Percentiles rank a stretch among this genome's conserved stretches.
Conservation (phyloP, 192 early-diverging fungal genomes). For the Coemansia sp. region DNA sequence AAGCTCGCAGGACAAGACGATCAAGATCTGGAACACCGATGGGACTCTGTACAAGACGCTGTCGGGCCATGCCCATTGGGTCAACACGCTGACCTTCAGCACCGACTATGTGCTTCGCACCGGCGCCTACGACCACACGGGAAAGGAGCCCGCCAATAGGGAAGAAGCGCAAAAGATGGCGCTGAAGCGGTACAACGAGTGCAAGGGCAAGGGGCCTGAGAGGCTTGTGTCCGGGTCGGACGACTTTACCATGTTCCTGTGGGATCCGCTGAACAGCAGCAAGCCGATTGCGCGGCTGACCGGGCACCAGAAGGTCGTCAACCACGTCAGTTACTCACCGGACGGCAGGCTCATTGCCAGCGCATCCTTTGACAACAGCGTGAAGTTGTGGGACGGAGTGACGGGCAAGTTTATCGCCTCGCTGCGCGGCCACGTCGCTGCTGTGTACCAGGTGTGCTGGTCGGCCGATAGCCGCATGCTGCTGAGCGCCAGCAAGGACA, state of each 20-base stretch:
- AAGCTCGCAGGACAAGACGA: constrained; percentile 89
- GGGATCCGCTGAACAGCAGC: constrained; percentile 80
- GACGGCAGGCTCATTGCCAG: constrained; percentile 86
- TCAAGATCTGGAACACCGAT: constrained; percentile 90
- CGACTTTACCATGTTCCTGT: constrained; percentile 97
- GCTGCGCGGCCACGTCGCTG: constrained; percentile 91
- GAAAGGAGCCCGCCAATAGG: constrained; percentile 57
- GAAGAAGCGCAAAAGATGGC: constrained; percentile 76
- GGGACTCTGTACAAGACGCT: constrained; percentile 84
- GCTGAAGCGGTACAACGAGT: constrained; percentile 72
- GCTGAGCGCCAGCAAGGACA: constrained; percentile 87
- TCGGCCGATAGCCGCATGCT: constrained; percentile 92
- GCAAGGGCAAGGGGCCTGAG: constrained; percentile 69
- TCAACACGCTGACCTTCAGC: constrained; percentile 89
- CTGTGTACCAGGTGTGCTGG: constrained; percentile 96
- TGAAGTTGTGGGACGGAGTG: constrained; percentile 94
- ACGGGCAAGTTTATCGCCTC: constrained; percentile 90
- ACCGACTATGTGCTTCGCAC: constrained; percentile 91
- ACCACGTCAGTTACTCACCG: constrained; percentile 91
- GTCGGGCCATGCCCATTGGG: constrained; percentile 95
- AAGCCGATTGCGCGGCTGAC: constrained; percentile 82
- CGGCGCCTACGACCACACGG: constrained; percentile 87
- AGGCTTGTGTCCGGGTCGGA: constrained; percentile 90
- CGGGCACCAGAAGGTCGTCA: constrained; percentile 95
- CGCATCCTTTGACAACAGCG: constrained; percentile 95